Conservation (phyloP, 192 early-diverging fungal genomes). For the Spizellomyces sp. region DNA sequence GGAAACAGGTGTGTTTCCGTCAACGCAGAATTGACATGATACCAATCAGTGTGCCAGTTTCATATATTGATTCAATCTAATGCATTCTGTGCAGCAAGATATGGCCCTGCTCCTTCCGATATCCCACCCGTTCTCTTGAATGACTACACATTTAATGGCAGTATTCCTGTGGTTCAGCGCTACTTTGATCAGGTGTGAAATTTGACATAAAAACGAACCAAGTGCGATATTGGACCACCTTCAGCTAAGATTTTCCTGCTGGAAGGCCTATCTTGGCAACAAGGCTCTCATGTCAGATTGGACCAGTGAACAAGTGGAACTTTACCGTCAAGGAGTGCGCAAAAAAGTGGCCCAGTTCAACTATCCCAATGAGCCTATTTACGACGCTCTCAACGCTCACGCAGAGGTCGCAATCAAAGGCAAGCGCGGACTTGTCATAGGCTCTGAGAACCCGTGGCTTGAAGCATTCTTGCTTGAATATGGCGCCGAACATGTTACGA, state of each 20-base stretch:
- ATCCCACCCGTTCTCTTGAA: no score
- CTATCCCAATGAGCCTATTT: not conserved
- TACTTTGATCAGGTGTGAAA: no score
- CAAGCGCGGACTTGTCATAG: not conserved
- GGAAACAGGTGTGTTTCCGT: no score
- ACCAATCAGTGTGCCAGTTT: no score
- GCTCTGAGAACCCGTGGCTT: not conserved
- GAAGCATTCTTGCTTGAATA: slow-evolving; percentile 1
- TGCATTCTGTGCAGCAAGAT: no score
- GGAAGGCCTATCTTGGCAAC: not conserved
- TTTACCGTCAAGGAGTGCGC: not conserved
- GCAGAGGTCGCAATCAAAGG: not conserved
- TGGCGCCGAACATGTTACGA: not conserved
- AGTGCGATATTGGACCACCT: no score
- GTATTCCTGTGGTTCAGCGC: no score
- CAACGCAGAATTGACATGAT: no score
- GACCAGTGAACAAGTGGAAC: not conserved
- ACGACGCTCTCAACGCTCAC: not conserved
- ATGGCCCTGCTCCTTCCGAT: no score
- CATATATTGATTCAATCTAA: no score
- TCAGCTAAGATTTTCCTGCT: not conserved
- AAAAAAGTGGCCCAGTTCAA: not conserved
- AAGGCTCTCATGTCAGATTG: not conserved
- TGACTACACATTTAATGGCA: no score
- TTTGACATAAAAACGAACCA: no score